Evolutionary conservation across 2,329 filamentous ascomycete species (phyloP).

Genomic region (Nemania sp.): DNA sequence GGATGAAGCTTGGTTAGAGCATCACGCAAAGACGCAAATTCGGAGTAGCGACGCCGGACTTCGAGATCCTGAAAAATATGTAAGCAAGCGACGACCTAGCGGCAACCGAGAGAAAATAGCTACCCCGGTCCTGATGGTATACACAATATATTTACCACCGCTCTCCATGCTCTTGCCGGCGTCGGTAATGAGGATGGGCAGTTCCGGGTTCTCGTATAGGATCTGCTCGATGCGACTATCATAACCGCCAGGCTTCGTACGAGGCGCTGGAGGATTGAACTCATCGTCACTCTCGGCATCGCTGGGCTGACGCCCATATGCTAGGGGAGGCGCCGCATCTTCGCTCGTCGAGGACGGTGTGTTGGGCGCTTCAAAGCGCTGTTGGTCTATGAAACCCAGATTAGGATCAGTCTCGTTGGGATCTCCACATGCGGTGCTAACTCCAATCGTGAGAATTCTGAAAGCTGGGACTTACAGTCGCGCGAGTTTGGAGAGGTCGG

Average conservation of each 20-base stretch:
- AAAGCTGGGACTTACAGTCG: slow-evolving; percentile 55
- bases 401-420: slow-evolving; percentile 47
- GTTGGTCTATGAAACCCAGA: slow-evolving; percentile 51
- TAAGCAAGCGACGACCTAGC: slow-evolving; percentile 20
- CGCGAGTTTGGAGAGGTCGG: slow-evolving; percentile 63
- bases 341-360: slow-evolving; percentile 73
- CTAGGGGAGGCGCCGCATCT: slow-evolving; percentile 55
- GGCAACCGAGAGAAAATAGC: slow-evolving; percentile 32
- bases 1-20: slow-evolving; percentile 91
- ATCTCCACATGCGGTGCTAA: too few species aligned
- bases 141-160: slow-evolving; percentile 92
- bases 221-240: slow-evolving; percentile 97
- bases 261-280: slow-evolving; percentile 53
- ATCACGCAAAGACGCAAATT: slow-evolving; percentile 88
- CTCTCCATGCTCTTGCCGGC: slow-evolving; percentile 94
- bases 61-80: slow-evolving; percentile 73
- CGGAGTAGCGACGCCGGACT: slow-evolving; percentile 92
- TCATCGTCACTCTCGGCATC: slow-evolving; percentile 56
- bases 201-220: slow-evolving; percentile 88
- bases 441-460: slow-evolving; percentile 9
- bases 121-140: slow-evolving; percentile 95
- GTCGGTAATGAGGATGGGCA: slow-evolving; percentile 88
- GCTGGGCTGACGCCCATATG: slow-evolving; percentile 41
- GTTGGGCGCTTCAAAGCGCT: slow-evolving; percentile 67
- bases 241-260: slow-evolving; percentile 81